Evolutionary conservation across 164 flowering plant species (phyloP), one percentile per base, ranked within the genome.

Genomic region (Nelumbo lutea): DNA sequence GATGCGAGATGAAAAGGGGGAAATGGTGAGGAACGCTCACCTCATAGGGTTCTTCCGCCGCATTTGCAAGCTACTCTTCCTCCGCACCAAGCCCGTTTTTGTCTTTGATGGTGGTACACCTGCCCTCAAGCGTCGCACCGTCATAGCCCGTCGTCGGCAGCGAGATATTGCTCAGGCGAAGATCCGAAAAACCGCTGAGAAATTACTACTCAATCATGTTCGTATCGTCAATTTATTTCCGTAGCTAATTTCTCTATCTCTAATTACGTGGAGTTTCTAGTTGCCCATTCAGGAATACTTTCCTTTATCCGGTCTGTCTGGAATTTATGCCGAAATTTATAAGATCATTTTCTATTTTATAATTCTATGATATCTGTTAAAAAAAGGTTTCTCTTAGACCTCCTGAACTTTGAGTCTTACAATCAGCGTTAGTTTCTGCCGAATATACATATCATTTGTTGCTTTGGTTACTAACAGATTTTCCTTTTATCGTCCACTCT

Each of bases 41-140:
- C 47, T 95, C 65, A 15, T 95, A 8, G 98, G 98, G 40, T 95
- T 95, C 71, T 92, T 95, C 70, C 84, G 98, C 2, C 82, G 97
- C 27, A 92, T 95, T 47, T 95, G 98, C 82, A 95, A 95, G 81
- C 86, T 95, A 3, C 80, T 95, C 39, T 95, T 80, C 73, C 90
- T 95, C 4, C 81, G 93, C 40, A 88, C 91, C 42, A 91, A 89
- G 80, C 98, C 97, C 0, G 94, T 95, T 8, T 95, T 95, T 73
- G 97, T 95, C 50, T 92, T 95, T 62, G 98, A 95, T 66, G 98
- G 98, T 1, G 98, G 79, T 55, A 95, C 98, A 1, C 97, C 97
- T 0, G 96, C 91, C 13, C 90, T 95, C 58, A 95, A 95, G 85
- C 84, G 96, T 65, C 88, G 97, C 9, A 92, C 98, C 0, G 93